A percentile compares a stretch with the other conserved stretches of the same genome.
phyloP scores from a whole-genome alignment of 2,329 filamentous ascomycete genomes.

The Hypoxylon sp. region DNA sequence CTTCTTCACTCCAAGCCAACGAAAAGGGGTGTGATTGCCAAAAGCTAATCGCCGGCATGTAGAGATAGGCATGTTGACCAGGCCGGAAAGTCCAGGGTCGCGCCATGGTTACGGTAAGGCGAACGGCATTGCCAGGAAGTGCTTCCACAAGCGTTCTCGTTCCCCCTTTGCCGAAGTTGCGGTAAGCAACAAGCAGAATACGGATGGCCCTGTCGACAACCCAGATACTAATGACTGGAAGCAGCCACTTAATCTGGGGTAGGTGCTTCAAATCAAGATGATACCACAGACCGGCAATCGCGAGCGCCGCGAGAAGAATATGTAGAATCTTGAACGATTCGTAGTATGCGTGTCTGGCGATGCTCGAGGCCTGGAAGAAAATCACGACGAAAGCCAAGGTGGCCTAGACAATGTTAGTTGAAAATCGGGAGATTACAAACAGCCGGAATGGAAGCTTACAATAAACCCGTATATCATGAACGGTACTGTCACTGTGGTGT shows the following conservation, averaged over 20 bases:
- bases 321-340: slow-evolving; percentile 83
- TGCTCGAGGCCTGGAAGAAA: slow-evolving; percentile 77
- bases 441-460: slow-evolving; percentile 60
- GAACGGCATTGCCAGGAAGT: slow-evolving; percentile 80
- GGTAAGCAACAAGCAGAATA: slow-evolving; percentile 71
- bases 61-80: slow-evolving; percentile 84
- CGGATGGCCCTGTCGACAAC: slow-evolving; percentile 73
- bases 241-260: slow-evolving; percentile 71
- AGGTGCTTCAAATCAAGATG: slow-evolving; percentile 71
- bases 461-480: slow-evolving; percentile 75
- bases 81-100: slow-evolving; percentile 83
- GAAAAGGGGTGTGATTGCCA: slow-evolving; percentile 87
- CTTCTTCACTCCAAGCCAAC: slow-evolving; percentile 81
- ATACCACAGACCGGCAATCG: slow-evolving; percentile 76
- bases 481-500: slow-evolving; percentile 55
- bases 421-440: background rate
- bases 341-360: slow-evolving; percentile 83
- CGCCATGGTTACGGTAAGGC: slow-evolving; percentile 80
- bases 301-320: slow-evolving; percentile 72
- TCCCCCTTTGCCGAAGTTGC: slow-evolving; percentile 76
- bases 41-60: slow-evolving; percentile 79
- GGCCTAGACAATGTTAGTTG: slow-evolving; percentile 58
- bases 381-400: slow-evolving; percentile 74
- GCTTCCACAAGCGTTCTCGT: slow-evolving; percentile 80
- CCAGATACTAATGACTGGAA: slow-evolving; percentile 77